A percentile compares a stretch with the other conserved stretches of the same genome.
These are phyloP conservation scores for Pleurotus djamor DNA, from an alignment of 768 basidiomycete species.

Conservation along the genomic window DNA sequence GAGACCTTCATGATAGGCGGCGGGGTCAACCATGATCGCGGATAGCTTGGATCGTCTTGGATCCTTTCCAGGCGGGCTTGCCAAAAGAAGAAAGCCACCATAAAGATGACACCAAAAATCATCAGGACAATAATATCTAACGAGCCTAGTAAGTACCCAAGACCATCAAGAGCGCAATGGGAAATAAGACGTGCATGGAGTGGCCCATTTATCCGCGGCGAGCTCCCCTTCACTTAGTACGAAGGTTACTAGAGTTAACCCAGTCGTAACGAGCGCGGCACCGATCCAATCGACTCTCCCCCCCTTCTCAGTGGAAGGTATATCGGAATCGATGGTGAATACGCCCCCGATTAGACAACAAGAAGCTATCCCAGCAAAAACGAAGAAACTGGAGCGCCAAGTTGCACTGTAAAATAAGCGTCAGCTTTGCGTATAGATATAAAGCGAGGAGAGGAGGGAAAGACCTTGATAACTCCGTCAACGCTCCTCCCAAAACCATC, in stretches of 20 bases:
- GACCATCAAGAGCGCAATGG: not conserved
- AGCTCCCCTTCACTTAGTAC: constrained; percentile 65
- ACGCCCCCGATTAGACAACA: constrained; percentile 51
- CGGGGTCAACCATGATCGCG: constrained; percentile 29
- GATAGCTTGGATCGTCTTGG: constrained; percentile 17
- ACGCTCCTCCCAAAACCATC: constrained; percentile 63
- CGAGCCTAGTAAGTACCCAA: not conserved
- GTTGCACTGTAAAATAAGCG: constrained; percentile 28
- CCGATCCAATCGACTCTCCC: constrained; percentile 77
- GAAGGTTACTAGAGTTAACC: constrained; percentile 70
- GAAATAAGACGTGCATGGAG: constrained; percentile 24
- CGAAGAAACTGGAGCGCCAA: constrained; percentile 68
- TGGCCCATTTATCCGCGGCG: constrained; percentile 60
- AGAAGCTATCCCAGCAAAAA: constrained; percentile 55
- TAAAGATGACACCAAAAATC: constrained; percentile 54
- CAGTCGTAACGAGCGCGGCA: constrained; percentile 57
- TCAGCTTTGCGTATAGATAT: not conserved
- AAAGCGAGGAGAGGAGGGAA: not conserved
- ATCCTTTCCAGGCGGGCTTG: constrained; percentile 55
- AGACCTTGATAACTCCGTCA: constrained; percentile 50
- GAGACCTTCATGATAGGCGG: constrained; percentile 67
- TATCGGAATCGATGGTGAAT: constrained; percentile 62
- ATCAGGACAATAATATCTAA: constrained; percentile 72
- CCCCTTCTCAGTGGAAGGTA: constrained; percentile 35
- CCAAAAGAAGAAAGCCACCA: constrained; percentile 62